Evolutionary conservation across 345 rosid genomes (phyloP).

Genomic region (Gossypium anomalum): DNA sequence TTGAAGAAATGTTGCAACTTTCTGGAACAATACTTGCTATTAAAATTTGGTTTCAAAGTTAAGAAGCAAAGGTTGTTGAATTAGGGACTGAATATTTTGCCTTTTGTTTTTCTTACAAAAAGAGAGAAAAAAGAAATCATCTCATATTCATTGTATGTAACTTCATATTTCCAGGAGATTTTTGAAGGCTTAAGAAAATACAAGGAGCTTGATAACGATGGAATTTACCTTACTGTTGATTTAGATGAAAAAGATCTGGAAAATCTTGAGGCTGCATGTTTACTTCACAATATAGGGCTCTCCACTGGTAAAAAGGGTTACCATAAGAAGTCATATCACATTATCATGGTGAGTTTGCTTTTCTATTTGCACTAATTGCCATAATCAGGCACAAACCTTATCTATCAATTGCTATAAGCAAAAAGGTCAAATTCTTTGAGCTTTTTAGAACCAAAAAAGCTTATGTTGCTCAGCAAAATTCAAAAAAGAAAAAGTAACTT

Average conservation of each 20-base stretch:
- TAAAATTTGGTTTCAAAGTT: constrained; percentile 7
- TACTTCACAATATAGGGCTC: constrained; percentile 63
- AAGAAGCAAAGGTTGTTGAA: neutral
- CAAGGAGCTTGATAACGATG: constrained; percentile 25
- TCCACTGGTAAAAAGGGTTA: constrained; percentile 59
- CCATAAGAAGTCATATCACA: constrained; percentile 63
- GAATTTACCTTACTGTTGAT: constrained; percentile 20
- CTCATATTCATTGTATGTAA: neutral
- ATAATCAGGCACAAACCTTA: neutral
- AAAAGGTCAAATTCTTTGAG: neutral
- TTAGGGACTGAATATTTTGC: neutral
- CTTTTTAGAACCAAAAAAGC: neutral
- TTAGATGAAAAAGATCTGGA: constrained; percentile 55
- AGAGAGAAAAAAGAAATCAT: neutral
- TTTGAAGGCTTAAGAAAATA: constrained; percentile 53
- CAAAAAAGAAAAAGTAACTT: neutral
- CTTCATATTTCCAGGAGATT: constrained; percentile 38
- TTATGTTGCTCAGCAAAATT: neutral
- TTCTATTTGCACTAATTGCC: neutral
- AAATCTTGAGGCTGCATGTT: constrained; percentile 71
- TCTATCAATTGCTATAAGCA: neutral
- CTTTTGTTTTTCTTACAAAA: neutral
- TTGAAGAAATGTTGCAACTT: neutral
- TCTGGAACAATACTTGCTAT: neutral
- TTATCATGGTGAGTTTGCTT: constrained; percentile 44